Evolutionary conservation across 768 basidiomycete genomes (phyloP).

Genomic region (Lactarius hengduanensis): DNA sequence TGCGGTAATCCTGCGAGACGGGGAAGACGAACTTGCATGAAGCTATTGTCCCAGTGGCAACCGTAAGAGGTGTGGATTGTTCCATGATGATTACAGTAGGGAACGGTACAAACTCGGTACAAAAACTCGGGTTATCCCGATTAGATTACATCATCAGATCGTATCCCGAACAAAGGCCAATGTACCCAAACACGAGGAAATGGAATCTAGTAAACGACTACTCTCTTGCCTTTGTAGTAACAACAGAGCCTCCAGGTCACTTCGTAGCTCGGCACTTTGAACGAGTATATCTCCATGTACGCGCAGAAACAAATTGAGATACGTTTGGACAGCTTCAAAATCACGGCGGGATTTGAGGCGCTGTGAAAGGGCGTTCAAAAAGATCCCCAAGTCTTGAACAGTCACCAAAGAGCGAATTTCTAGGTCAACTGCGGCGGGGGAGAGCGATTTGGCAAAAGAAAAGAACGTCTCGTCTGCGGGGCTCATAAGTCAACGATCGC

Average conservation of each 20-base stretch:
- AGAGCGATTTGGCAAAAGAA: constrained; percentile 76
- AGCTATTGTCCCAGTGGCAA: constrained; percentile 57
- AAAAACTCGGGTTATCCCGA: constrained; percentile 18
- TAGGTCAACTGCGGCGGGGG: constrained; percentile 88
- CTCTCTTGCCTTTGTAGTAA: constrained; percentile 75
- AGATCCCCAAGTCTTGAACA: constrained; percentile 59
- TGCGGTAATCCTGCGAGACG: constrained; percentile 11
- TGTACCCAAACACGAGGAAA: constrained; percentile 72
- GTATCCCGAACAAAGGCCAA: constrained; percentile 73
- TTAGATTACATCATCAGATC: constrained; percentile 37
- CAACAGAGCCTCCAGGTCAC: constrained; percentile 55
- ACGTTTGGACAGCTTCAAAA: constrained; percentile 92
- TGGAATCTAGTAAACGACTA: constrained; percentile 69
- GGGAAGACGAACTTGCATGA: constrained; percentile 79
- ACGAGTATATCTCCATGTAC: constrained; percentile 83
- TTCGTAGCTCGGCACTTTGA: constrained; percentile 61
- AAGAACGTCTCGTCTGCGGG: constrained; percentile 80
- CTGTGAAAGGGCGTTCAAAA: constrained; percentile 69
- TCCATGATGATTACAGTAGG: constrained; percentile 30
- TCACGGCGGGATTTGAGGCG: constrained; percentile 80
- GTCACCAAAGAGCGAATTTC: constrained; percentile 80
- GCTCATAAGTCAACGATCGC: constrained; percentile 13
- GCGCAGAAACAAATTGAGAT: constrained; percentile 80
- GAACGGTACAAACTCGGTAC: neutral
- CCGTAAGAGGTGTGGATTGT: constrained; percentile 39